A percentile compares a stretch with the other conserved stretches of the same genome.
Evolutionary conservation across 768 basidiomycete species (phyloP).

Genomic region (Podaxis mareebaensis): DNA sequence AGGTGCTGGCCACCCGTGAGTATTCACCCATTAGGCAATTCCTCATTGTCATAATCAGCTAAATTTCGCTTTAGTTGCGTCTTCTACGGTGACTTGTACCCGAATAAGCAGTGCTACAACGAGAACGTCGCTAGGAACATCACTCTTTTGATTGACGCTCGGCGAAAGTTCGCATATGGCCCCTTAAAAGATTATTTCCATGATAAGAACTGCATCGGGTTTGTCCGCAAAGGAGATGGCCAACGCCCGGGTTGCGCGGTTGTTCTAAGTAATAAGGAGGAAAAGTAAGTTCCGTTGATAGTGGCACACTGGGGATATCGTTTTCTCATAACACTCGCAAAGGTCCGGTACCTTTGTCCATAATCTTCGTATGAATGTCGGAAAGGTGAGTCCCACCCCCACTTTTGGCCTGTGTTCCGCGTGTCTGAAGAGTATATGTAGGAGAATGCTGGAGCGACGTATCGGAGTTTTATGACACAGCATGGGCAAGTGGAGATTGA

Average conservation of each 20-base stretch:
- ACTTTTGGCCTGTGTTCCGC: conserved; percentile 3
- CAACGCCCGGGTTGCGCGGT: conserved; percentile 66
- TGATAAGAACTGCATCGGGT: conserved; percentile 67
- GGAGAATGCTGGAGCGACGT: conserved; percentile 41
- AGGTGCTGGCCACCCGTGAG: conserved; percentile 72
- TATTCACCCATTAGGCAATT: conserved; percentile 14
- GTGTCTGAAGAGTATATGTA: conserved; percentile 19
- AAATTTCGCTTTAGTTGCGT: conserved; percentile 57
- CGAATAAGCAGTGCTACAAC: conserved; percentile 67
- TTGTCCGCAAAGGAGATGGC: conserved; percentile 64
- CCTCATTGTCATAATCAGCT: not conserved
- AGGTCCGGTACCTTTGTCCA: conserved; percentile 37
- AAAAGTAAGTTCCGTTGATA: conserved; percentile 29
- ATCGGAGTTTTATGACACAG: conserved; percentile 48
- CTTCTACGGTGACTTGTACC: conserved; percentile 86
- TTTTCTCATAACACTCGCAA: conserved; percentile 1
- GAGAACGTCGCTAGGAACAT: conserved; percentile 52
- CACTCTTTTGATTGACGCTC: conserved; percentile 54
- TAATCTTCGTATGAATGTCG: conserved; percentile 67
- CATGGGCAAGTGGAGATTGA: conserved; percentile 47
- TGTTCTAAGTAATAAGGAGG: conserved; percentile 62
- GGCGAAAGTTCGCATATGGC: conserved; percentile 71
- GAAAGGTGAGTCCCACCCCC: conserved; percentile 43
- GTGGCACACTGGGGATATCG: not conserved
- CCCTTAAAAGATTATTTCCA: conserved; percentile 58